Evolutionary conservation across 176 grass and related monocot species (phyloP), one percentile per base, ranked within the genome.

Genomic region (Paspalum vaginatum): DNA sequence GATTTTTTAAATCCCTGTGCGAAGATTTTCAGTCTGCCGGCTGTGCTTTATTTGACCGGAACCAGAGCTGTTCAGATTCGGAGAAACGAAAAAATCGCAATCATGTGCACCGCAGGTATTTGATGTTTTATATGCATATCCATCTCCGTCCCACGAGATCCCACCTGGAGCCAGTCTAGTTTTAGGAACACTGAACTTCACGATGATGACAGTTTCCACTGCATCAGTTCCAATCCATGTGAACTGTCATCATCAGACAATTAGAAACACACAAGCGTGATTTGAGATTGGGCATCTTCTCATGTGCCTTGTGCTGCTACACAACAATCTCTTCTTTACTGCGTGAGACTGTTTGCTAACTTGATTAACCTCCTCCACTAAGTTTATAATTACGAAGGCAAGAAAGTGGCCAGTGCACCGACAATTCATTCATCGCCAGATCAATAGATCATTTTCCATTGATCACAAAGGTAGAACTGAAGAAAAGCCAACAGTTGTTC

Each of bases 231-330:
- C 17, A 76, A 15, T 21, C 6, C 17, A 76, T n/a, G 17, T 66
- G 22, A 66, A 46, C 13, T 11, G 8, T 54, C 68, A 26, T 61
- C 12, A 14, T 0, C 12, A 27, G 6, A 17, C 11, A 16, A 0
- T 9, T 39, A 51, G 49, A 40, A 41, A 63, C 4, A 12, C 43
- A n/a, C 14, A 5, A 5, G 42, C 42, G 5, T 5, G 2, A 14
- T 11, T 39, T 72, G 17, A 21, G 26, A 48, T 40, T 81, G 18
- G 16, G 16, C 20, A 82, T 82, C 56, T 73, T 40, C 61, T 82
- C 8, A 32, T 62, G 44, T 72, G 43, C 67, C 26, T 48, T 38
- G 21, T 56, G 27, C 61, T 5, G 11, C 49, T 66, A 4, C n/a
- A 4, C n/a, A 46, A 60, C 22, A 25, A 25, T 1, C 4, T 0